Conservation (phyloP, 139 green algal genomes). For the Chlorella sp. region DNA sequence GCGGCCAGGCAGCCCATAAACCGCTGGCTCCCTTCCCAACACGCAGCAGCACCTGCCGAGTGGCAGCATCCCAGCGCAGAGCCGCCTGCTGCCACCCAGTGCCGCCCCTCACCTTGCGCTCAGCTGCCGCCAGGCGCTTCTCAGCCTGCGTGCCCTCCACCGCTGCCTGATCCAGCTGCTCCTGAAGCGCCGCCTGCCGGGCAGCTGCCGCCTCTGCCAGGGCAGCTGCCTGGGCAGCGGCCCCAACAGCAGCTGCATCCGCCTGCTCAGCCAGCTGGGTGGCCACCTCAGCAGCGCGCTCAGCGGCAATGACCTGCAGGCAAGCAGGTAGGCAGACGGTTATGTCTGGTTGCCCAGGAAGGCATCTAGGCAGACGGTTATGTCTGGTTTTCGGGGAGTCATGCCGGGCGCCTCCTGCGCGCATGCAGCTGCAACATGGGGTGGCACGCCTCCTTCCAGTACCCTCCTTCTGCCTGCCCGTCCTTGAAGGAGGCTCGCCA, state of each 20-base stretch:
- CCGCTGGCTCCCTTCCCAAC: too few relatives aligned
- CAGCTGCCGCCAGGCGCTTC: slow-evolving; percentile 9
- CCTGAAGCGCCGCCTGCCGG: background rate
- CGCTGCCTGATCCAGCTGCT: background rate
- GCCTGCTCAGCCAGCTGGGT: slow-evolving; percentile 1
- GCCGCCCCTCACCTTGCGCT: background rate
- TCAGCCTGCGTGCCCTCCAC: slow-evolving; percentile 18
- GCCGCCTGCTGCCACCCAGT: background rate
- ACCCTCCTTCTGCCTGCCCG: too few relatives aligned
- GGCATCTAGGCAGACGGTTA: background rate
- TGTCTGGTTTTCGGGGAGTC: too few relatives aligned
- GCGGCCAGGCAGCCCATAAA: too few relatives aligned
- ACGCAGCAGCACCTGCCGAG: background rate
- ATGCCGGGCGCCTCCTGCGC: background rate
- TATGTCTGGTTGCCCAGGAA: background rate
- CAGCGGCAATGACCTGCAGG: slow-evolving; percentile 7
- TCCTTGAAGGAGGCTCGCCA: too few relatives aligned
- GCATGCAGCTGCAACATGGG: background rate
- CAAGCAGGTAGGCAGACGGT: background rate
- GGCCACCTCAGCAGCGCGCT: background rate
- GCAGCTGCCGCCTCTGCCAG: background rate
- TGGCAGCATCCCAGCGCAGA: background rate
- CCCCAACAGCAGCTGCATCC: background rate
- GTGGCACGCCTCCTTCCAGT: too few relatives aligned
- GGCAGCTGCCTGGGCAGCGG: background rate